Evolutionary conservation across 2,329 filamentous ascomycete species (phyloP), one percentile per base, ranked within the genome.

Genomic region (Fusarium hostae): DNA sequence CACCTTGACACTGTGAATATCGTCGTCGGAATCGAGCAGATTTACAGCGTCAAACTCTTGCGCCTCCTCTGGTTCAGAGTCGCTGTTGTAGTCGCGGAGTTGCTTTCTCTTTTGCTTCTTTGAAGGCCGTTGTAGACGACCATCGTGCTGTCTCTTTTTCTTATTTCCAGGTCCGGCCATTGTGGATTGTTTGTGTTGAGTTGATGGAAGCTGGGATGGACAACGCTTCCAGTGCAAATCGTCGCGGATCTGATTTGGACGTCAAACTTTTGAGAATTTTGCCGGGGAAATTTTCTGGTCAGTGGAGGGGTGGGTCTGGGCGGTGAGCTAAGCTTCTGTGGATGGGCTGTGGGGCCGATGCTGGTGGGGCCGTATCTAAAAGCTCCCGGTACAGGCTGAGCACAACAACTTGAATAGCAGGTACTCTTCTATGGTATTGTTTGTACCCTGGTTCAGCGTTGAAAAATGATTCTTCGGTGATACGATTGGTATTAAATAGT

Each of bases 1-100:
- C 22, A 84, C 86, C 9, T 79, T 78, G 44, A 84, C 84, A 71
- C 88, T 86, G 74, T 87, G 84, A 57, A 89, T 83, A 59, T 88
- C 86, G 60, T 89, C 87, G 73, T 89, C 87, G 9, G 86, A 88
- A 76, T 88, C 87, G 54, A 88, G 81, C 20, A 89, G 81, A 71
- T 88, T 84, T 68, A 88, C 85, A 4, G 86, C 83, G 34, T 84
- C 79, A 76, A 88, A 87, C 57, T 82, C 81, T 52, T 84, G 76
- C 34, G 80, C 79, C 9, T 81, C 77, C 12, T 82, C 81, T n/a
- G 81, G 79, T 40, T 84, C 86, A n/a, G 84, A 86, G 63, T 85
- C 84, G 81, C 86, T 88, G 79, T 87, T 82, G 79, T 88, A 87
- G 60, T 83, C 80, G 65, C 84, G 74, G 65, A 84, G 82, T 79